These are phyloP conservation scores for Neoboletus subvelutipes DNA, from an alignment of 768 basidiomycete genomes.

Conservation along the genomic window DNA sequence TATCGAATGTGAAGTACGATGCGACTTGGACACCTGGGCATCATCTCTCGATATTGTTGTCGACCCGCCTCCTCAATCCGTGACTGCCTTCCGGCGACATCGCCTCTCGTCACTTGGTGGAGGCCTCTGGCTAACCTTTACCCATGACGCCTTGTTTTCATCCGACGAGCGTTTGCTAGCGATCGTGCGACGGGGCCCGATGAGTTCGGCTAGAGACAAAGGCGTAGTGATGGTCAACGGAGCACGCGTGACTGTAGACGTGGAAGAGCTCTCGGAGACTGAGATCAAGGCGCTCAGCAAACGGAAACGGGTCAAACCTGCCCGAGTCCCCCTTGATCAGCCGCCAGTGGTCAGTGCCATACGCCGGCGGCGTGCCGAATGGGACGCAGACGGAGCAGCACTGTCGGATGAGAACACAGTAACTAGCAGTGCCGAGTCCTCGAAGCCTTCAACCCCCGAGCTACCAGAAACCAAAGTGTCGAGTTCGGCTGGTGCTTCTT, in stretches of 20 bases:
- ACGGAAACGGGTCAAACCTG: conserved; percentile 83
- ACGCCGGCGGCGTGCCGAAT: conserved; percentile 67
- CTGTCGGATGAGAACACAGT: conserved; percentile 16
- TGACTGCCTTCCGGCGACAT: conserved; percentile 84
- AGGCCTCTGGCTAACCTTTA: conserved; percentile 91
- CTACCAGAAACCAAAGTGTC: conserved; percentile 15
- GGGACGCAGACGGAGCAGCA: conserved; percentile 55
- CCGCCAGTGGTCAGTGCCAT: conserved; percentile 78
- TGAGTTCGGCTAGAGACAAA: conserved; percentile 64
- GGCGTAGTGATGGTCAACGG: conserved; percentile 89
- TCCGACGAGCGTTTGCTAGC: conserved; percentile 73
- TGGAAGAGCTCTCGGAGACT: conserved; percentile 82
- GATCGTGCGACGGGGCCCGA: conserved; percentile 72
- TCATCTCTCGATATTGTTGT: conserved; percentile 82
- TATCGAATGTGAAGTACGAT: conserved; percentile 88
- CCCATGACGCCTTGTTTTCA: conserved; percentile 77
- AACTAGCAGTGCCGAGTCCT: conserved; percentile 17
- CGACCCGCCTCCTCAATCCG: conserved; percentile 85
- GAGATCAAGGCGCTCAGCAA: conserved; percentile 83
- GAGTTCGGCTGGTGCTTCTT: conserved; percentile 23
- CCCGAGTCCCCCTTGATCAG: conserved; percentile 88
- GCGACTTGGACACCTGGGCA: conserved; percentile 90
- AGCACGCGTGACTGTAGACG: conserved; percentile 76
- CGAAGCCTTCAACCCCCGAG: conserved; percentile 22
- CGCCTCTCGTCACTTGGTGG: conserved; percentile 84